Base-by-base conservation (phyloP, 768 basidiomycete species). In the Myochromella boudieri region DNA sequence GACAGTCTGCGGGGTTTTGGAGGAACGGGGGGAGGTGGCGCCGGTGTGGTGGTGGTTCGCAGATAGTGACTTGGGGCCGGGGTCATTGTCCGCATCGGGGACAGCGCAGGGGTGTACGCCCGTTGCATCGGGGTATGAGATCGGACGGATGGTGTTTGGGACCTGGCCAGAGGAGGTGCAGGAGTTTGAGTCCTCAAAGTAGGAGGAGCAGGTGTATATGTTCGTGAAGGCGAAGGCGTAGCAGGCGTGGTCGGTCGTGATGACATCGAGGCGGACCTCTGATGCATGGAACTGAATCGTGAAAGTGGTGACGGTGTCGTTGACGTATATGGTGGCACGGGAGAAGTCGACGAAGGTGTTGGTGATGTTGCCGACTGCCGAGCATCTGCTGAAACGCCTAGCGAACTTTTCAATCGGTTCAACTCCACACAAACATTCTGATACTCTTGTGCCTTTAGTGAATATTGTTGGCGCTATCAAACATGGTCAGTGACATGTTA, bases 381-480 rank as follows among this genome's bases (percentile, higher is more conserved):
- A 46, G 64, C 55, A 41, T 61, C 58, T 3, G 68, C 53, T 14
- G 70, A 33, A 14, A 63, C 64, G 51, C 61, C 71, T 33, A 70
- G 62, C 12, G 71, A 75, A 11, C 74, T 71, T 63, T 75, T 78
- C 53, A 75, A 60, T 42, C 84, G 78, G 66, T 68, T 80, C 45
- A 85, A 65, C 68, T 90, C 87, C 47, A 76, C 74, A 44, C 81
- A 82, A 34, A 88, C 74, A 56, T 74, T 73, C 60, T 84, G 82
- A 60, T 75, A 81, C 68, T 88, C 87, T 68, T 84, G 83, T 46
- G 79, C 74, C 75, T 84, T 84, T 71, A 82, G 79, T 53, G 74
- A 68, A 66, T 81, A 82, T 62, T 76, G 72, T 43, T 73, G 60
- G 63, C 81, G 79, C 85, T 86, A 58, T 26, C 26, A 59, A 52